Conservation (phyloP, 2,329 filamentous ascomycete genomes). For the Emmonsiellopsis sp. region DNA sequence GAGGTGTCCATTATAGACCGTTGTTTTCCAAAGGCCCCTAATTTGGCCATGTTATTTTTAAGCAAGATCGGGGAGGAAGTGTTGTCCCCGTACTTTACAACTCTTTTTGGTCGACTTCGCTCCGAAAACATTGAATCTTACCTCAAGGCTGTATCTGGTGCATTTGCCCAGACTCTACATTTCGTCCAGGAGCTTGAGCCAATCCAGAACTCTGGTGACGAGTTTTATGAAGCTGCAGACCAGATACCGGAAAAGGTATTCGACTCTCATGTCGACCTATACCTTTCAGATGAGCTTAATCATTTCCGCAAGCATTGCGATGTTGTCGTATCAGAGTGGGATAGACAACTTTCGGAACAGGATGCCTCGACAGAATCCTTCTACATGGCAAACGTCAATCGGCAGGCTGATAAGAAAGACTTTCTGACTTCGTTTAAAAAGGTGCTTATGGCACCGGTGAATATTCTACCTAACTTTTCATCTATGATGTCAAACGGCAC, state of each 20-base stretch:
- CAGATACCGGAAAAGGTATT: constrained; percentile 65
- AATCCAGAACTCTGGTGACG: constrained; percentile 50
- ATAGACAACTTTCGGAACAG: constrained; percentile 83
- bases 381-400: constrained; percentile 90
- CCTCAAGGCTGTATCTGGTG: constrained; percentile 73
- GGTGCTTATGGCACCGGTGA: constrained; percentile 98
- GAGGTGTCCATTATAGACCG: constrained; percentile 70
- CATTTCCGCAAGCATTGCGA: constrained; percentile 72
- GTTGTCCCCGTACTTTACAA: constrained; percentile 75
- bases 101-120: constrained; percentile 80
- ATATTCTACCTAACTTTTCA: constrained; percentile 65
- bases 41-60: constrained; percentile 69
- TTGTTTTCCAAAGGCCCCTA: constrained; percentile 64
- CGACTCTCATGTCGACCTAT: constrained; percentile 87
- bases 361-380: constrained; percentile 86
- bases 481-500: constrained; percentile 47
- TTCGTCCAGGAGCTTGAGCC: constrained; percentile 64
- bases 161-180: constrained; percentile 77
- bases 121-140: constrained; percentile 66
- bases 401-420: constrained; percentile 91
- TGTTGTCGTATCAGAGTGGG: constrained; percentile 72
- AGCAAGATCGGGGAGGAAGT: constrained; percentile 75
- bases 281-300: constrained; percentile 83
- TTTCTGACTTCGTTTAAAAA: constrained; percentile 96
- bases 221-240: constrained; percentile 57